Evolutionary conservation across 2,329 filamentous ascomycete genomes (phyloP).

Genomic region (Plenodomus lindquistii): DNA sequence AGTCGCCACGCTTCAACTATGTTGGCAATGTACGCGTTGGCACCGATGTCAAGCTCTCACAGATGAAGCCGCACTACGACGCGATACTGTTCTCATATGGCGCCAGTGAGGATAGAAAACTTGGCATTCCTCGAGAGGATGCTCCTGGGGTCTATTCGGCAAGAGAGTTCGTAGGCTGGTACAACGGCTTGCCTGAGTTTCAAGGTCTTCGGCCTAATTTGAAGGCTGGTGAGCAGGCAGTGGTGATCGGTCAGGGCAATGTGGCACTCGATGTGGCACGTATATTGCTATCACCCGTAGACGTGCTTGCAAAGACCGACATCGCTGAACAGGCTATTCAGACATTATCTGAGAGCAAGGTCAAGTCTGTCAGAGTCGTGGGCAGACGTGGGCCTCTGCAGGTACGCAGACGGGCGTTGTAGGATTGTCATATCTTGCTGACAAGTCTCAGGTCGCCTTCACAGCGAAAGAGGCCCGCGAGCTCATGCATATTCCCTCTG

Average conservation of each 20-base stretch:
- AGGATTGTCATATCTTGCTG: slow-evolving; percentile 5
- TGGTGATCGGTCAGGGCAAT: slow-evolving; percentile 93
- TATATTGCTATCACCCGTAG: slow-evolving; percentile 77
- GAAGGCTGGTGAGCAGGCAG: slow-evolving; percentile 74
- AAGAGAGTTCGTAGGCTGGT: slow-evolving; percentile 95
- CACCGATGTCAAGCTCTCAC: slow-evolving; percentile 65
- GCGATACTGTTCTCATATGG: slow-evolving; percentile 92
- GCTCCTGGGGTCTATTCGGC: slow-evolving; percentile 82
- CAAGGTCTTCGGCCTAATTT: slow-evolving; percentile 73
- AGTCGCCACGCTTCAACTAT: slow-evolving; percentile 82
- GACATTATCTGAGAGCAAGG: slow-evolving; percentile 69
- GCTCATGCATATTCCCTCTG: slow-evolving; percentile 73
- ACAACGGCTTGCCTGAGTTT: slow-evolving; percentile 90
- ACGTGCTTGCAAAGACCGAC: slow-evolving; percentile 77
- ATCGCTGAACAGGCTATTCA: slow-evolving; percentile 85
- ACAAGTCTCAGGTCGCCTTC: slow-evolving; percentile 73
- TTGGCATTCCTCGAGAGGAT: slow-evolving; percentile 80
- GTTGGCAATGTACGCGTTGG: slow-evolving; percentile 88
- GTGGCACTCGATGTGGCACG: slow-evolving; percentile 93
- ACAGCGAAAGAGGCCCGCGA: slow-evolving; percentile 95
- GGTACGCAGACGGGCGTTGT: slow-evolving; percentile 50
- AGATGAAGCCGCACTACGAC: slow-evolving; percentile 82
- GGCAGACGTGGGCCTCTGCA: slow-evolving; percentile 88
- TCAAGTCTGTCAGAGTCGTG: slow-evolving; percentile 83
- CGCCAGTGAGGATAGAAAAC: slow-evolving; percentile 77